These are phyloP conservation scores for Talaromyces amestolkiae DNA, from an alignment of 2,329 filamentous ascomycete species.

Conservation along the genomic window DNA sequence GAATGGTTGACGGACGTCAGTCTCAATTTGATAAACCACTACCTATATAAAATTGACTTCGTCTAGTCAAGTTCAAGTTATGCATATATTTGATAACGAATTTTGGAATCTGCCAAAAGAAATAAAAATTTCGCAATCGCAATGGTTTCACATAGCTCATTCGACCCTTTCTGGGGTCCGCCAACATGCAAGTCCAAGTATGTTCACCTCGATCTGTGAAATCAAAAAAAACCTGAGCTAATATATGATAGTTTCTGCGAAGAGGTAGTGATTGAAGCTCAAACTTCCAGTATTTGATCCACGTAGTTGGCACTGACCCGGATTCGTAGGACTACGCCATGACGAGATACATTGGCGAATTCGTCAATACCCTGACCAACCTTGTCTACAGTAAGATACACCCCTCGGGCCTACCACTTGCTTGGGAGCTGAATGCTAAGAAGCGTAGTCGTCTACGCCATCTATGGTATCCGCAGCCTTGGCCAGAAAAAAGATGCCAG, in stretches of 20 bases:
- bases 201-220: neutral
- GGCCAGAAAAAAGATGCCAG: constrained; percentile 23
- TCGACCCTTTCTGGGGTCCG: neutral
- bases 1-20: no score
- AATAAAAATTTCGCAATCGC: neutral
- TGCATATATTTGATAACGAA: neutral
- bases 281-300: neutral
- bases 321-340: constrained; percentile 38
- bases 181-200: neutral
- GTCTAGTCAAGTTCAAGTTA: neutral
- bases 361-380: constrained; percentile 48
- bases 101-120: neutral
- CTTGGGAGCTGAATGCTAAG: neutral
- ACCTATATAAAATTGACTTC: neutral
- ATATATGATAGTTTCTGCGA: neutral
- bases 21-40: neutral
- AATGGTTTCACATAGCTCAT: neutral
- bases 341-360: constrained; percentile 46
- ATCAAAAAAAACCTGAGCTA: neutral
- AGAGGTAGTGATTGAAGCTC: neutral
- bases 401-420: neutral
- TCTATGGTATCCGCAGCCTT: constrained; percentile 38
- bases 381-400: constrained; percentile 31
- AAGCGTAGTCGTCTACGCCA: constrained; percentile 37
- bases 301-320: neutral